These are phyloP conservation scores for Aspergillus nidulans DNA, from an alignment of 495 filamentous ascomycete species.

Conservation along the genomic window DNA sequence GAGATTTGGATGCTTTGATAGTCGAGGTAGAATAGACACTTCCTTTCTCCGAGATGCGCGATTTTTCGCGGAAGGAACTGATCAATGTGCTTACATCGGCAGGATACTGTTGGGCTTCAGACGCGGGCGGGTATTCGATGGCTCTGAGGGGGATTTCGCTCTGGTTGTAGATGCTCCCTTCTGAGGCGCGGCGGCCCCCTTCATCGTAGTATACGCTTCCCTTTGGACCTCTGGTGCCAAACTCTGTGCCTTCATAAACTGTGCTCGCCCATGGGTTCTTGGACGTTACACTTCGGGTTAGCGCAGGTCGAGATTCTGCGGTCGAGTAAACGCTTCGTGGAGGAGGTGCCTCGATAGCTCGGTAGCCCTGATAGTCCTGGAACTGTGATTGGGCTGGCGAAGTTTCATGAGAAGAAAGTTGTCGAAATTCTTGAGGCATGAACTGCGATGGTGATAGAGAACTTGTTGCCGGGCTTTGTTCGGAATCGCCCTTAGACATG, in stretches of 20 bases:
- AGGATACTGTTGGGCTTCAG: constrained; percentile 24
- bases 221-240: constrained; percentile 18
- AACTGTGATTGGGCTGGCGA: constrained; percentile 23
- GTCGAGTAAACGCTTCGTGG: constrained; percentile 32
- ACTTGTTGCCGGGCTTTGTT: constrained; percentile 17
- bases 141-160: constrained; percentile 35
- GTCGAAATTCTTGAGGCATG: constrained; percentile 24
- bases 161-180: constrained; percentile 33
- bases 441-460: constrained; percentile 10
- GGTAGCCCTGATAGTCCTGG: constrained; percentile 23
- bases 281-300: constrained; percentile 31
- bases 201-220: constrained; percentile 31
- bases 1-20: constrained; percentile 39
- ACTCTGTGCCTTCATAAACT: constrained; percentile 41
- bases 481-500: constrained; percentile 52
- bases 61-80: constrained; percentile 38
- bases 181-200: constrained; percentile 33
- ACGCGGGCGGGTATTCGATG: constrained; percentile 39
- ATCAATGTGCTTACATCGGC: constrained; percentile 36
- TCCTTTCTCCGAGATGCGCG: constrained; percentile 28
- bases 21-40: constrained; percentile 39
- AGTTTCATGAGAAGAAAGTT: constrained; percentile 26
- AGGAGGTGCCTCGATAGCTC: constrained; percentile 43
- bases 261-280: constrained; percentile 42
- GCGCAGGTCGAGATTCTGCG: constrained; percentile 27